These are phyloP conservation scores for Apiospora phragmitis DNA, from an alignment of 2,329 filamentous ascomycete species.

Conservation along the genomic window DNA sequence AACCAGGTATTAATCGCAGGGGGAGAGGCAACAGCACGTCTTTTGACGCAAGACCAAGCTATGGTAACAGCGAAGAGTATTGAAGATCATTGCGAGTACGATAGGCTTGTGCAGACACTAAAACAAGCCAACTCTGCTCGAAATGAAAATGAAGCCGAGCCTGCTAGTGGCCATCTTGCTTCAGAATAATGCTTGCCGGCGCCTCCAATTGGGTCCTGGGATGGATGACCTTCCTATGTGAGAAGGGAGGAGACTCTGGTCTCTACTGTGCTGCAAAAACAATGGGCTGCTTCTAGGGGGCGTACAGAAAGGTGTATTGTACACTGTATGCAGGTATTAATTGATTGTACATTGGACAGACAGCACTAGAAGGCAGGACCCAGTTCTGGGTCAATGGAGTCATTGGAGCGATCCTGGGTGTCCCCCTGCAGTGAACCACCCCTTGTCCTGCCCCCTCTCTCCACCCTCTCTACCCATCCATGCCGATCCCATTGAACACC, in stretches of 20 bases:
- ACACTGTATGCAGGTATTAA: constrained; percentile 5
- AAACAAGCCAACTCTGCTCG: not conserved
- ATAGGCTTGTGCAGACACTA: not conserved
- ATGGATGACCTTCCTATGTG: constrained; percentile 5
- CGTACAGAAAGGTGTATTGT: not conserved
- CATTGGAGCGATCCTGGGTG: constrained; percentile 8
- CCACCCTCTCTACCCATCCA: not conserved
- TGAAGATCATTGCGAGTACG: not conserved
- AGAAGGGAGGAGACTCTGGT: not conserved
- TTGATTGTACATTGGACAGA: not conserved
- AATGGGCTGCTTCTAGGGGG: not conserved
- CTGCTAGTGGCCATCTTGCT: constrained; percentile 7
- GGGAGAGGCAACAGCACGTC: not conserved
- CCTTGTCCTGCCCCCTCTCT: not conserved
- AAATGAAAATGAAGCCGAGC: not conserved
- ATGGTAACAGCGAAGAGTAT: not conserved
- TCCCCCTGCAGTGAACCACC: not conserved
- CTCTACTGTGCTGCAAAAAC: not conserved
- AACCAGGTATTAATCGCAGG: not conserved
- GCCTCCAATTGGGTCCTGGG: not conserved
- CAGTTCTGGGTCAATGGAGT: constrained; percentile 5
- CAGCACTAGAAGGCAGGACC: not conserved
- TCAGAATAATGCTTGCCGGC: not conserved
- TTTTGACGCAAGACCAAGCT: not conserved
- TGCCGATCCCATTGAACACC: not conserved